These are phyloP conservation scores for Candida parachauliodes DNA, from an alignment of 805 yeast genomes.

Conservation along the genomic window DNA sequence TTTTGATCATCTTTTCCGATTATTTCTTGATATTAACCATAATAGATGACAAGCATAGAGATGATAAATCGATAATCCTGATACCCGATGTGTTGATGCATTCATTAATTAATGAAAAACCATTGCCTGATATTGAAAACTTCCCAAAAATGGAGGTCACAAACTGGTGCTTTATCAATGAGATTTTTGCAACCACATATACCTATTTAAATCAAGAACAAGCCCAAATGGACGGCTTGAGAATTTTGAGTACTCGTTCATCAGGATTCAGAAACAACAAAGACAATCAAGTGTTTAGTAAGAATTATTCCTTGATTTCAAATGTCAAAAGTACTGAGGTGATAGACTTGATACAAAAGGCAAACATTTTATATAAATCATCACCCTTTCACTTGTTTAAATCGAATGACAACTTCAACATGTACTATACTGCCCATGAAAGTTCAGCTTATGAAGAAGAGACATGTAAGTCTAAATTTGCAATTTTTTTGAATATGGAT, in stretches of 20 bases:
- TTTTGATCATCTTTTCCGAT: constrained; percentile 79
- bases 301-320: constrained; percentile 25
- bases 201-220: constrained; percentile 16
- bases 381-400: constrained; percentile 86
- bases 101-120: constrained; percentile 80
- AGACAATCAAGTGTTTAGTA: constrained; percentile 16
- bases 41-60: constrained; percentile 32
- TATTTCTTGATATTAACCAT: constrained; percentile 63
- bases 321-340: constrained; percentile 8
- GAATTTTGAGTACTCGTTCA: constrained; percentile 24
- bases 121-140: constrained; percentile 45
- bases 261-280: constrained; percentile 23
- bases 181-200: constrained; percentile 49
- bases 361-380: constrained; percentile 69
- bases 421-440: constrained; percentile 74
- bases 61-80: constrained; percentile 44
- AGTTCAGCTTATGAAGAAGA: constrained; percentile 48
- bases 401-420: constrained; percentile 29
- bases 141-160: constrained; percentile 69
- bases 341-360: constrained; percentile 59
- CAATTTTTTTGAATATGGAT: constrained; percentile 60
- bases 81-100: constrained; percentile 85
- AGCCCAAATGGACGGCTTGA: constrained; percentile 19
- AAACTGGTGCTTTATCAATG: constrained; percentile 62
- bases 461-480: constrained; percentile 56